Evolutionary conservation across 257 asterid species (phyloP).

Genomic region (Rauvolfia tetraphylla): DNA sequence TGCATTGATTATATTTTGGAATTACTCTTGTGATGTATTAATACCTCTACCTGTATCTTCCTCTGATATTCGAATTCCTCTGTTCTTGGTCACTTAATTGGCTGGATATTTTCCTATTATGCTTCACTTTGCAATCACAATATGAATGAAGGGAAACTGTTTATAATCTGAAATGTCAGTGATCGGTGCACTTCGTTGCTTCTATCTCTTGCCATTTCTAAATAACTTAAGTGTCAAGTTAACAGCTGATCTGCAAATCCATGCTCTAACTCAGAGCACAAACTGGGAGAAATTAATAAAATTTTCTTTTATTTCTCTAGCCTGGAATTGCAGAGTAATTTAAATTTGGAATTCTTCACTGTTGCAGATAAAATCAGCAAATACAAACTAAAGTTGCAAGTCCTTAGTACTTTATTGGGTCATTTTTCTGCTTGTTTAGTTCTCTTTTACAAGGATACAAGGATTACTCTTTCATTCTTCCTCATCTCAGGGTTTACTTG

Average conservation of each 20-base stretch:
- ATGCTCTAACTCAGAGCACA: background rate
- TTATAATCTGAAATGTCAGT: background rate
- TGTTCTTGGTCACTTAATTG: background rate
- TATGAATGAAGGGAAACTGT: background rate
- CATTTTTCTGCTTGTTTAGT: background rate
- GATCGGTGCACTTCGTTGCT: background rate
- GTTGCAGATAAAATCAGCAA: background rate
- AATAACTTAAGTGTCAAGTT: background rate
- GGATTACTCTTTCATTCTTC: background rate
- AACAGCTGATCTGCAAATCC: background rate
- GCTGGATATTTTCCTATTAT: background rate
- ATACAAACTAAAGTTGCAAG: background rate
- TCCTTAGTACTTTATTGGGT: background rate
- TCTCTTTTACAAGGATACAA: background rate
- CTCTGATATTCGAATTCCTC: background rate
- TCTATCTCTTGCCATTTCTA: background rate
- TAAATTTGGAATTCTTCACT: background rate
- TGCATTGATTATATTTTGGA: background rate
- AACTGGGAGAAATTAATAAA: background rate
- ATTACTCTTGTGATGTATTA: background rate
- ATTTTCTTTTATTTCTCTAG: background rate
- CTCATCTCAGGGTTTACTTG: background rate
- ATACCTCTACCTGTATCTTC: background rate
- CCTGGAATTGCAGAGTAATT: background rate
- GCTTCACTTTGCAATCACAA: background rate